Base-by-base conservation (phyloP, 139 green algal genomes). In the Chlorella sp. region DNA sequence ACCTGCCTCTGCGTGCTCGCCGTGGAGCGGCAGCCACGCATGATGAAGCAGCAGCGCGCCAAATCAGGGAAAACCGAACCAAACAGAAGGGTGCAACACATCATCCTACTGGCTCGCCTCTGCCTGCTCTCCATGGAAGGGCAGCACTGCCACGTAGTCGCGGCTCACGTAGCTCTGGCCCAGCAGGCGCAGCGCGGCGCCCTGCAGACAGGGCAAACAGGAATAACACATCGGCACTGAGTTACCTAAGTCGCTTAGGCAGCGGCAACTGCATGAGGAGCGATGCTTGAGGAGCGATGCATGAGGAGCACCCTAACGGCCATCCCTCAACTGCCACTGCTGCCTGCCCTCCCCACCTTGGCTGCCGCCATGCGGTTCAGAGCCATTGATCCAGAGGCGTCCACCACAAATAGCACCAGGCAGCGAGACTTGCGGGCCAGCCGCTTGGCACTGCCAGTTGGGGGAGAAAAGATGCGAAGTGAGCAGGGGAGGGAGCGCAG, bases 21-120 rank as follows among this genome's bases (percentile, higher is more conserved):
- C 97, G 76, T 96, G 97, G 91, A 99, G 99, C 81, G 97, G 97
- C 65, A 99, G 98, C 65, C n/a, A n/a, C n/a, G n/a, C n/a, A n/a
- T n/a, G n/a, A n/a, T n/a, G n/a, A n/a, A n/a, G n/a, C n/a, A n/a
- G n/a, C n/a, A n/a, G n/a, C n/a, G n/a, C n/a, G n/a, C n/a, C n/a
- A n/a, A n/a, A n/a, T n/a, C n/a, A n/a, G n/a, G n/a, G n/a, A n/a
- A n/a, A n/a, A n/a, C n/a, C n/a, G n/a, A n/a, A n/a, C n/a, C n/a
- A n/a, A 55, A 11, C 44, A 55, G 44, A 11, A 9, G 28, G 44
- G 44, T 55, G 44, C 44, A 11, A 11, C 44, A 55, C 7, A 7
- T 17, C 44, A 55, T 7, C 7, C 7, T 55, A 17, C 7, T 11
- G 11, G 11, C 51, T 60, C 51, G 13, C 51, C 51, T 60, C 51